phyloP scores from a whole-genome alignment of 2,329 filamentous ascomycete species.

The Neodidymelliopsis sp. region DNA sequence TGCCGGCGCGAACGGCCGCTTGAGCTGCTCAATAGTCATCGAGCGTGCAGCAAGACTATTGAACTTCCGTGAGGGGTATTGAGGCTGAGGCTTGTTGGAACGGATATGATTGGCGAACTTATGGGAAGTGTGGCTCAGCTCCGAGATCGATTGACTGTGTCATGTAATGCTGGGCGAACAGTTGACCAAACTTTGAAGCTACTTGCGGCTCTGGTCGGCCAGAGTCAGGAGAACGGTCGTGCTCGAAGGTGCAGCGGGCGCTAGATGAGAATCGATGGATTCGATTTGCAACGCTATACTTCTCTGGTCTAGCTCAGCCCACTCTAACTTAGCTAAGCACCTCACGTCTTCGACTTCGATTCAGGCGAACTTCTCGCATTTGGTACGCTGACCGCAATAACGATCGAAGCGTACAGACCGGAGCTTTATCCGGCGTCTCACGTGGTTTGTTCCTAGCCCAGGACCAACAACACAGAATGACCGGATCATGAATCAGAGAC shows the following conservation, averaged over 20 bases:
- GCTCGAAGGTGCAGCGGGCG: background rate
- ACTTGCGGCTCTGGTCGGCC: conserved; percentile 3
- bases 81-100: background rate
- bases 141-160: background rate
- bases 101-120: background rate
- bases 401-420: background rate
- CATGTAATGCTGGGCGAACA: conserved; percentile 13
- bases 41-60: background rate
- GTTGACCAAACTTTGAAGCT: conserved; percentile 8
- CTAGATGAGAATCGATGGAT: conserved; percentile 9
- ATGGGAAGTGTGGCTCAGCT: background rate
- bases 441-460: background rate
- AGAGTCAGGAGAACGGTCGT: conserved; percentile 8
- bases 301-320: background rate
- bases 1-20: background rate
- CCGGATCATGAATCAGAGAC: background rate
- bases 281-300: background rate
- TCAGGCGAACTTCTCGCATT: background rate
- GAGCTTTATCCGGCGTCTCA: background rate
- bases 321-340: conserved; percentile 1
- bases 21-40: background rate
- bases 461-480: background rate
- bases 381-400: conserved; percentile 1
- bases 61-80: background rate
- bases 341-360: background rate